phyloP scores from a whole-genome alignment of 1,139 yeast species.

The Pichia sp. region DNA sequence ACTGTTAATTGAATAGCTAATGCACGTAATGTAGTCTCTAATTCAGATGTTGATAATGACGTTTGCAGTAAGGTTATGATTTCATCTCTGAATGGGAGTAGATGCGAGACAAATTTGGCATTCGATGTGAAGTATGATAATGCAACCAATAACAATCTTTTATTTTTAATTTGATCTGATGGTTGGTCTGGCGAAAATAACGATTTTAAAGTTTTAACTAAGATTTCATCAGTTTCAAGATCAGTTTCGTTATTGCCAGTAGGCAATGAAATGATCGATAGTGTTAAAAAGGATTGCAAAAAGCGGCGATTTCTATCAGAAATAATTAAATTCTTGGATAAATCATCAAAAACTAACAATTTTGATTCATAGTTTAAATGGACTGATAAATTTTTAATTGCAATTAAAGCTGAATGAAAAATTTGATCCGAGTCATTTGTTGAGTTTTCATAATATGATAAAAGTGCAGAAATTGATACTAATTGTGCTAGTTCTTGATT shows the following conservation, averaged over 20 bases:
- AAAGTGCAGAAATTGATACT: constrained; percentile 28
- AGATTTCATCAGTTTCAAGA: constrained; percentile 35
- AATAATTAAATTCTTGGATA: constrained; percentile 45
- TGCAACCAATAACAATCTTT: constrained; percentile 12
- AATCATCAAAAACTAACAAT: constrained; percentile 45
- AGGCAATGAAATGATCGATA: constrained; percentile 46
- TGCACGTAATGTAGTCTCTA: constrained; percentile 63
- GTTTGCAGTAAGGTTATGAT: constrained; percentile 58
- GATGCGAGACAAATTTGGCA: constrained; percentile 22
- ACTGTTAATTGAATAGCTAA: constrained; percentile 60
- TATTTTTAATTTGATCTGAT: constrained; percentile 10
- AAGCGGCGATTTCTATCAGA: constrained; percentile 41
- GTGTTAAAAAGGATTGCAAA: constrained; percentile 54
- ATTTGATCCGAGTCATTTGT: constrained; percentile 13
- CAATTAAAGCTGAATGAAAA: constrained; percentile 16
- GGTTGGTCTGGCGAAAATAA: constrained; percentile 12
- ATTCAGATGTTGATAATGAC: constrained; percentile 56
- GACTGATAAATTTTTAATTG: constrained; percentile 2
- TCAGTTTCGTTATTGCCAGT: not conserved
- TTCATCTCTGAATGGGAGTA: constrained; percentile 52
- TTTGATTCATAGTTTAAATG: constrained; percentile 18
- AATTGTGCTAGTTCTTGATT: constrained; percentile 51
- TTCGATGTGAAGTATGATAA: constrained; percentile 15
- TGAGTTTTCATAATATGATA: constrained; percentile 31
- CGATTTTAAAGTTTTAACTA: constrained; percentile 33